Base-by-base conservation (phyloP, 2,329 filamentous ascomycete genomes). In the Nannizzia gypsea region DNA sequence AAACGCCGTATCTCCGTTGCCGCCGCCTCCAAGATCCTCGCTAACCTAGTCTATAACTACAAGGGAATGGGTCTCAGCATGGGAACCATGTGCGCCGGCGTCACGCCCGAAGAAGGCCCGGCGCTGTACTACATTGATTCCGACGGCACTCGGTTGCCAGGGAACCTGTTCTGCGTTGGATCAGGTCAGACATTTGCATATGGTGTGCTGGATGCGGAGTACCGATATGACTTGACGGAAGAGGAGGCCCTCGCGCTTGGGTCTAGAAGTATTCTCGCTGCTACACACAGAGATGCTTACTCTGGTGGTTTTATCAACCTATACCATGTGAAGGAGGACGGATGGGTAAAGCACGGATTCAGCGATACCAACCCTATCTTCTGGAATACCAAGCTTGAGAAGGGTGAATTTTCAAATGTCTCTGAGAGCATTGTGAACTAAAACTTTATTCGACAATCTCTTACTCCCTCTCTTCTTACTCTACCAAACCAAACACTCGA, bases 81-180 rank as follows among this genome's bases (percentile, higher is more conserved):
- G 93, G 93, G 93, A 67, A 99, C 93, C 71, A 99, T 99, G 93
- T 96, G 93, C 76, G 92, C 93, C 38, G 93, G 93, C 70, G 93
- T 99, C 66, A 93, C 93, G 65, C 84, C 85, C 66, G 86, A 90
- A 75, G 90, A 96, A 78, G 89, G 90, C 24, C 93, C 93, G 26
- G 93, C 93, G 44, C 87, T 99, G 63, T 99, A 99, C 83, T 99
- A 99, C 78, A 95, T 99, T 76, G 93, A 99, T 79, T 91, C 87
- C 65, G 93, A 99, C 77, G 93, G 93, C 72, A 97, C 93, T 22
- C 83, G 93, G 59, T 82, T 99, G 62, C 79, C 89, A 20, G 93
- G 93, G 56, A 96, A 99, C 80, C 81, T 99, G 63, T 99, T 99
- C 81, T 99, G 93, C 74, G 93, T 99, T 63, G 93, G 93, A 57